Base-by-base conservation (phyloP, 768 basidiomycete species). In the Agrocybe pediades region DNA sequence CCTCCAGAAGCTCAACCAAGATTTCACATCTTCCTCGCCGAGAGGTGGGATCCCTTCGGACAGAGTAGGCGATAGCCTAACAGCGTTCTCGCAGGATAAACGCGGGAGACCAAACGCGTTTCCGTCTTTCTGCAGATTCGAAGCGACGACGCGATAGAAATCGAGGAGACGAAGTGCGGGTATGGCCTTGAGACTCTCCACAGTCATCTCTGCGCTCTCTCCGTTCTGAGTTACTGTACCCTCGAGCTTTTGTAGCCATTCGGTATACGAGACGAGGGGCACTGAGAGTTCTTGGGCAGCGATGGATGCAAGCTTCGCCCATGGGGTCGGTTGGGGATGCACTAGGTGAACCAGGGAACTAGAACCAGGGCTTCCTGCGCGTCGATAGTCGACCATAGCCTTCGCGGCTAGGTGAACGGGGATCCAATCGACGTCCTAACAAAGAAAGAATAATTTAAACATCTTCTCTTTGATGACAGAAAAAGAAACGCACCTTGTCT, bases 401-500 rank as follows among this genome's bases (percentile, higher is more conserved):
- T 36, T 46, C 11, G 46, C 51, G 9, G 55, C 50, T n/a, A 41
- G 16, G 20, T 51, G 46, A 17, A 43, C 19, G 0, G 50, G 46
- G 23, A 56, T 46, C 50, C 50, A 56, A 40, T 44, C 21, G 20
- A 45, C 20, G 13, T 19, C 15, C 42, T 46, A 40, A 3, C 7
- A 25, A 15, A 5, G 9, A 43, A 19, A 16, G 1, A 15, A 30
- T 36, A 36, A 36, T 3, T 13, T 4, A 5, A 36, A 6, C 33
- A 36, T 5, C 11, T 8, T 9, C 6, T 6, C 9, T 19, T 43
- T 11, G 3, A 26, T 9, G 15, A 26, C 9, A 11, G 6, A 9
- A 29, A 21, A 1, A 7, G 13, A 6, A 39, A 68, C 70, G 61
- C 54, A 73, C 74, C 33, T 67, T 67, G 2, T 57, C 41, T 6